These are phyloP conservation scores for Lentinula raphanica DNA, from an alignment of 768 basidiomycete species.

Conservation along the genomic window DNA sequence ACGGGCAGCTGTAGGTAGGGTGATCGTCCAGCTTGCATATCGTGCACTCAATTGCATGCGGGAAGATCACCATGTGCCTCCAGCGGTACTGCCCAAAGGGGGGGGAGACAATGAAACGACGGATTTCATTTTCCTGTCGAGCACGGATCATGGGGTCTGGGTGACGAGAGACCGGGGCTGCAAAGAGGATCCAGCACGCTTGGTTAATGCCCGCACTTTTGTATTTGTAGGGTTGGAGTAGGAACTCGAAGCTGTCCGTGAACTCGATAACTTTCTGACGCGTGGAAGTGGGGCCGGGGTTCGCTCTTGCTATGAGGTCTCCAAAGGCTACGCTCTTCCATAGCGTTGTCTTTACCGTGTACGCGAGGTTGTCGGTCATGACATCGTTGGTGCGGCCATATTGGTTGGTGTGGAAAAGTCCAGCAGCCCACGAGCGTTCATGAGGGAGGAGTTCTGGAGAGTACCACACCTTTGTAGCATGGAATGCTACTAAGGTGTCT, in stretches of 20 bases:
- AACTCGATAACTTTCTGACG: neutral
- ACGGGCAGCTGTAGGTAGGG: neutral
- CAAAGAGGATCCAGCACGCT: neutral
- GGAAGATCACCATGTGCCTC: neutral
- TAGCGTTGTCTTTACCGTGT: neutral
- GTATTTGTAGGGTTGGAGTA: neutral
- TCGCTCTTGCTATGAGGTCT: neutral
- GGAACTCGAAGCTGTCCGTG: neutral
- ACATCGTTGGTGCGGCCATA: neutral
- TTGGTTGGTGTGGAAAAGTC: neutral
- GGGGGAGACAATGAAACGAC: neutral
- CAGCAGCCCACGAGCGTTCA: neutral
- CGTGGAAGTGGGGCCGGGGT: neutral
- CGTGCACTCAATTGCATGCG: neutral
- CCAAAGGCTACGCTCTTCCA: neutral
- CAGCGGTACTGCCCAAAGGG: neutral
- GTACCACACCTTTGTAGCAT: neutral
- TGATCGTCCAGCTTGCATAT: neutral
- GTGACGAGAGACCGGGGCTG: neutral
- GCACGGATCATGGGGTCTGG: neutral
- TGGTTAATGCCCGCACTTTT: neutral
- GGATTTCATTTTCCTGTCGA: neutral
- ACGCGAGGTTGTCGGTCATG: neutral
- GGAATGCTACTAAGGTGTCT: neutral
- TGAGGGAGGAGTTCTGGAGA: neutral